Conservation (phyloP, 768 basidiomycete species). For the Rhizopogon sp. region DNA sequence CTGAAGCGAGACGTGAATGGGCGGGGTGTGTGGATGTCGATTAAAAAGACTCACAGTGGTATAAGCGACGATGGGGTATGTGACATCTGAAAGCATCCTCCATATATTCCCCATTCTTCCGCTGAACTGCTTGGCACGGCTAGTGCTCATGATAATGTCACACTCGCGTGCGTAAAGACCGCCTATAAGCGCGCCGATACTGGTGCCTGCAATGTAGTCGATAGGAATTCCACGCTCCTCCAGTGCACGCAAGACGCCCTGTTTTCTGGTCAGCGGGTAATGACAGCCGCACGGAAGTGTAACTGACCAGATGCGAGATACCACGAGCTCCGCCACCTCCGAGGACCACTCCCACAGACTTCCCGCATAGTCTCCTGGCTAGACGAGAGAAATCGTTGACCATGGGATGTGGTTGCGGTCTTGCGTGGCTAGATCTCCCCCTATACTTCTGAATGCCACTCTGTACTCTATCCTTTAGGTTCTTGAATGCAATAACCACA, state of each 20-base stretch:
- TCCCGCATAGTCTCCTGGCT: constrained; percentile 87
- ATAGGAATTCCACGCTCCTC: constrained; percentile 92
- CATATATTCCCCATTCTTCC: constrained; percentile 91
- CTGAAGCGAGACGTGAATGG: constrained; percentile 34
- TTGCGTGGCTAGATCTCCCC: constrained; percentile 51
- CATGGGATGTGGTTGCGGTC: constrained; percentile 74
- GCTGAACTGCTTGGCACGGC: constrained; percentile 88
- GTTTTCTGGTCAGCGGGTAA: constrained; percentile 4
- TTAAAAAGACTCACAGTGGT: constrained; percentile 48
- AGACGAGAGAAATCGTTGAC: constrained; percentile 90
- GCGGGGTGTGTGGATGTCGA: not conserved
- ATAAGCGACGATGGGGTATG: constrained; percentile 72
- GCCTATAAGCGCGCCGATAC: constrained; percentile 89
- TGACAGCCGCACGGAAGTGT: constrained; percentile 14
- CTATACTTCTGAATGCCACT: constrained; percentile 86
- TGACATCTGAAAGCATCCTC: constrained; percentile 90
- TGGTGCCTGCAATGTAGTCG: constrained; percentile 91
- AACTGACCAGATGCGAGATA: constrained; percentile 59
- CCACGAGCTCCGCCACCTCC: constrained; percentile 98
- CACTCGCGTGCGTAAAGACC: constrained; percentile 95
- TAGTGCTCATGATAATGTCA: constrained; percentile 80
- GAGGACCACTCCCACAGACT: constrained; percentile 88
- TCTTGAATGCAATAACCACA: constrained; percentile 83
- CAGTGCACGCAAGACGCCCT: constrained; percentile 91
- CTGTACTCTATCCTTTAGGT: constrained; percentile 90